Evolutionary conservation across 2,329 filamentous ascomycete genomes (phyloP).

Genomic region (Aureobasidium uvarum): DNA sequence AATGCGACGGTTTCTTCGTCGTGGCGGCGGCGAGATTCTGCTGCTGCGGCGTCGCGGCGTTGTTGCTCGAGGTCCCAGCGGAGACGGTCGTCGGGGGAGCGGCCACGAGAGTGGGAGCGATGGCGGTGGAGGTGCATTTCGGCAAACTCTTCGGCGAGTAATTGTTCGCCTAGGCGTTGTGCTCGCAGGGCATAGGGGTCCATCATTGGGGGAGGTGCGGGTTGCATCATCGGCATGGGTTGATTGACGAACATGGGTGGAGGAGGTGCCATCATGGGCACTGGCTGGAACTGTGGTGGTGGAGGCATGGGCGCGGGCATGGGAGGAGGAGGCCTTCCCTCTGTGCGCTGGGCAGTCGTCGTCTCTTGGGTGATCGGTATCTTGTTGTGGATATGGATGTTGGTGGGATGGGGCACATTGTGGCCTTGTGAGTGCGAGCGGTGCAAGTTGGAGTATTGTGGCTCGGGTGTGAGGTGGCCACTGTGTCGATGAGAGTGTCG

Average conservation of each 20-base stretch:
- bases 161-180: conserved; percentile 16
- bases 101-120: conserved; percentile 39
- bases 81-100: conserved; percentile 26
- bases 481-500: conserved; percentile 30
- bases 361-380: conserved; percentile 37
- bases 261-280: conserved; percentile 17
- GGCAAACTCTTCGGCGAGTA: conserved; percentile 33
- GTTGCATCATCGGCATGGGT: neutral
- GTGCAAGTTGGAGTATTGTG: conserved; percentile 38
- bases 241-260: conserved; percentile 16
- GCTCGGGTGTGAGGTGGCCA: conserved; percentile 31
- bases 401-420: conserved; percentile 42
- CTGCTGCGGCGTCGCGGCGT: neutral
- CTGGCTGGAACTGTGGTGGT: conserved; percentile 25
- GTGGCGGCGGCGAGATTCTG: conserved; percentile 26
- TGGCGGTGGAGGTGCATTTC: conserved; percentile 35
- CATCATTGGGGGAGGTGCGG: neutral
- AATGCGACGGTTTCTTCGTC: conserved; percentile 5
- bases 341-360: conserved; percentile 24
- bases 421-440: conserved; percentile 48
- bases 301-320: conserved; percentile 14
- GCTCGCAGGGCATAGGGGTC: conserved; percentile 1
- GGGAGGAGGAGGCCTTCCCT: neutral
- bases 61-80: conserved; percentile 36
- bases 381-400: conserved; percentile 49